These are phyloP conservation scores for Trichosporon ovoides DNA, from an alignment of 1,284 basidiomycete genomes.

Conservation along the genomic window DNA sequence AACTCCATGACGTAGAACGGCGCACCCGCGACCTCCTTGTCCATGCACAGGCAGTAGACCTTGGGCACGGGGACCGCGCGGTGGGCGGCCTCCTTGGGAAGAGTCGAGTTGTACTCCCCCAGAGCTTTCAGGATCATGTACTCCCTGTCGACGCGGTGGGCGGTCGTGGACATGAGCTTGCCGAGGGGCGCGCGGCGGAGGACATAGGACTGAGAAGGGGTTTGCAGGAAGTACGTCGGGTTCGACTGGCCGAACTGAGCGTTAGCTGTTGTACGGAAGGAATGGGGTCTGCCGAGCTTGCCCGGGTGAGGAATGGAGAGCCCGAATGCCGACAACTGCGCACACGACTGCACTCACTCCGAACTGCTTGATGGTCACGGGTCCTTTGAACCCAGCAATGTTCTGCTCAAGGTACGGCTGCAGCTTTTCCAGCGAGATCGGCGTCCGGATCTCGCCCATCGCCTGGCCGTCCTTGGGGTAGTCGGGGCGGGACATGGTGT, in stretches of 20 bases:
- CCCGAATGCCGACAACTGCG: too few relatives aligned
- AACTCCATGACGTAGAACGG: constrained; percentile 96
- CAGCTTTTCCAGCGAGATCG: constrained; percentile 62
- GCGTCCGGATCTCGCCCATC: constrained; percentile 56
- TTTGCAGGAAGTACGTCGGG: constrained; percentile 67
- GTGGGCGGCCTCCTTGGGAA: constrained; percentile 4
- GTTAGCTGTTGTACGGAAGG: too few relatives aligned
- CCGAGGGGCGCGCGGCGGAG: constrained; percentile 90
- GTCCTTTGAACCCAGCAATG: constrained; percentile 59
- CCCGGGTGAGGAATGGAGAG: too few relatives aligned
- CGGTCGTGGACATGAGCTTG: constrained; percentile 74
- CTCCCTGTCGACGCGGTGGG: constrained; percentile 91
- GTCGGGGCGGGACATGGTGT: constrained; percentile 4
- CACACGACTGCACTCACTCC: constrained; percentile 56
- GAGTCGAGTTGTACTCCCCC: constrained; percentile 60
- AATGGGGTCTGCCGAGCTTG: too few relatives aligned
- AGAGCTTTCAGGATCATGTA: constrained; percentile 73
- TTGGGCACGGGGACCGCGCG: constrained; percentile 72
- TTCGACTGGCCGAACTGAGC: constrained; percentile 62
- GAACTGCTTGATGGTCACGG: constrained; percentile 83
- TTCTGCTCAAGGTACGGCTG: constrained; percentile 62
- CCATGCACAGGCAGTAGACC: constrained; percentile 77
- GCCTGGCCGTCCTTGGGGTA: constrained; percentile 12
- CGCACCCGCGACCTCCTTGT: constrained; percentile 71
- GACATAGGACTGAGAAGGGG: constrained; percentile 51